These are phyloP conservation scores for Fusarium secorum DNA, from an alignment of 2,329 filamentous ascomycete species.

Conservation along the genomic window DNA sequence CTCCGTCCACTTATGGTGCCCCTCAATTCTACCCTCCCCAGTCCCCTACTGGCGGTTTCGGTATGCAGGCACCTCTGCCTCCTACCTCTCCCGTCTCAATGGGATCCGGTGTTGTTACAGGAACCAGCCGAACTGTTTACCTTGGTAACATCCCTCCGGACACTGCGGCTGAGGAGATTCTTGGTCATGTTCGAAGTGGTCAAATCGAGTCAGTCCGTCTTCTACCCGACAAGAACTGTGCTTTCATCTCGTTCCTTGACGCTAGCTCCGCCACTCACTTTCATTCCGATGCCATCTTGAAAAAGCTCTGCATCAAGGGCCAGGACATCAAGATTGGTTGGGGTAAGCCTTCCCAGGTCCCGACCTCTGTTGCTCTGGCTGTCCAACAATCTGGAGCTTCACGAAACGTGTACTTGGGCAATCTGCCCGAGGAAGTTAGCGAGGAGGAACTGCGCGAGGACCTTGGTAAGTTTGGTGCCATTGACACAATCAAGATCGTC, in stretches of 20 bases:
- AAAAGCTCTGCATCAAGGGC: constrained; percentile 97
- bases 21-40: constrained; percentile 88
- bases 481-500: constrained; percentile 97
- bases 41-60: constrained; percentile 82
- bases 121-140: constrained; percentile 96
- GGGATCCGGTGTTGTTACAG: constrained; percentile 81
- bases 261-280: constrained; percentile 98
- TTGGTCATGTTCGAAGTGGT: constrained; percentile 94
- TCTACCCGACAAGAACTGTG: constrained; percentile 98
- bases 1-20: constrained; percentile 82
- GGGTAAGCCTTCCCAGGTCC: constrained; percentile 98
- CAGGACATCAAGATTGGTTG: constrained; percentile 99
- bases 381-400: constrained; percentile 98
- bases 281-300: constrained; percentile 99
- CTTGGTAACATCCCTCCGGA: constrained; percentile 98
- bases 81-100: constrained; percentile 79
- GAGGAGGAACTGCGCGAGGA: constrained; percentile 96
- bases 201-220: constrained; percentile 99
- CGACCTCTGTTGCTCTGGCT: constrained; percentile 94
- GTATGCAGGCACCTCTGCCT: constrained; percentile 62
- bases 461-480: constrained; percentile 92
- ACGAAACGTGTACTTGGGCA: constrained; percentile 95
- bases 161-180: constrained; percentile 94
- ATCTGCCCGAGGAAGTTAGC: constrained; percentile 85
- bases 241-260: constrained; percentile 98